phyloP scores from a whole-genome alignment of 257 asterid genomes.

The Solanum habrochaites region DNA sequence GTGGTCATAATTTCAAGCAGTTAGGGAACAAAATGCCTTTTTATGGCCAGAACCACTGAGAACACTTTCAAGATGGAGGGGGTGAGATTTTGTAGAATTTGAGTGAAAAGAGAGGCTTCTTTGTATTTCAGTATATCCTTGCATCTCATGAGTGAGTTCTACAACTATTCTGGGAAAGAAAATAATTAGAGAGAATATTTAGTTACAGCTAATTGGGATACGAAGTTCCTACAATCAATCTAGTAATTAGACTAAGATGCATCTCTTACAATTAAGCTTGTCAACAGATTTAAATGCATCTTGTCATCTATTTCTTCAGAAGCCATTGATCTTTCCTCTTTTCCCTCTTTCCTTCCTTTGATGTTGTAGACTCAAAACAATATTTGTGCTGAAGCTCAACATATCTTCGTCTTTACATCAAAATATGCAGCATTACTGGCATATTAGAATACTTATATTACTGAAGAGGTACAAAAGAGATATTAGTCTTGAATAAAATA shows the following conservation, averaged over 20 bases:
- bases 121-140: neutral
- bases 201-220: neutral
- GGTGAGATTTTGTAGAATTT: neutral
- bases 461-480: neutral
- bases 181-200: neutral
- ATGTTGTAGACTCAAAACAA: neutral
- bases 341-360: neutral
- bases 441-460: neutral
- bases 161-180: neutral
- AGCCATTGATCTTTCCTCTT: neutral
- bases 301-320: neutral
- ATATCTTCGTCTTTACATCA: neutral
- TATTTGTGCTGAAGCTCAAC: neutral
- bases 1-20: neutral
- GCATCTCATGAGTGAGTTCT: neutral
- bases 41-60: neutral
- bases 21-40: neutral
- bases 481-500: neutral
- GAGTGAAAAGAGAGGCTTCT: neutral
- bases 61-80: neutral
- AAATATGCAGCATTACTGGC: neutral
- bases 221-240: neutral
- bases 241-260: neutral
- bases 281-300: neutral
- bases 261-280: neutral